Evolutionary conservation across 1,284 basidiomycete genomes (phyloP), one percentile per base, ranked within the genome.

Genomic region (Sporisorium sorghi): DNA sequence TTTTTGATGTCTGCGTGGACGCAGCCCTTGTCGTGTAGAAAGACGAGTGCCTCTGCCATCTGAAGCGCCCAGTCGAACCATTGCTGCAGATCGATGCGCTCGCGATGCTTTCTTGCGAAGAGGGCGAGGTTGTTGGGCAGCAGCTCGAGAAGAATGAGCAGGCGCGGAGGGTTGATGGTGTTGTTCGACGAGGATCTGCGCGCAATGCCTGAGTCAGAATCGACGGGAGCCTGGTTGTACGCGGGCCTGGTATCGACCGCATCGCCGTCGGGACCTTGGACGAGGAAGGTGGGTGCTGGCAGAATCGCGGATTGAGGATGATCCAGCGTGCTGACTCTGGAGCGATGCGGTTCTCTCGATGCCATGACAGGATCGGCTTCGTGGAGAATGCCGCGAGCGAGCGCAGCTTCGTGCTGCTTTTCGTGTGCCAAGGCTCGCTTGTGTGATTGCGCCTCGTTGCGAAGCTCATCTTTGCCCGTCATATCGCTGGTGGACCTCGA

Each of bases 1-100:
- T 78, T 76, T 62, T 84, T 84, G 53, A 84, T 73, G 56, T 84
- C 83, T 11, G 77, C 76, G 43, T 84, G 83, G 5, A 82, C 73
- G 42, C 79, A 82, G 11, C 81, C 82, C 10, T 72, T 69, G 0
- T 30, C 52, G 58, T 84, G 83, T 3, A 83, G 69, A 58, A 79
- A 84, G 43, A 62, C 68, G 30, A 84, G 28, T 0, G 77, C 76
- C 1, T 56, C 51, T 21, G 74, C 47, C 43, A 84, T 77, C 50
- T 84, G 64, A 5, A 55, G 40, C 0, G 80, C 83, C 79, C 80
- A 83, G n/a, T 43, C 49, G 42, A 58, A 58, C 80, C 80, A 84
- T 44, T 76, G 80, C 6, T 57, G 51, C 21, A 76, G 44, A 47
- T 76, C 76, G 46, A 84, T 66, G 21, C 58, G 52, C 12, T 70